Conservation (phyloP, 306 rosid species). For the Echinosophora koreensis region DNA sequence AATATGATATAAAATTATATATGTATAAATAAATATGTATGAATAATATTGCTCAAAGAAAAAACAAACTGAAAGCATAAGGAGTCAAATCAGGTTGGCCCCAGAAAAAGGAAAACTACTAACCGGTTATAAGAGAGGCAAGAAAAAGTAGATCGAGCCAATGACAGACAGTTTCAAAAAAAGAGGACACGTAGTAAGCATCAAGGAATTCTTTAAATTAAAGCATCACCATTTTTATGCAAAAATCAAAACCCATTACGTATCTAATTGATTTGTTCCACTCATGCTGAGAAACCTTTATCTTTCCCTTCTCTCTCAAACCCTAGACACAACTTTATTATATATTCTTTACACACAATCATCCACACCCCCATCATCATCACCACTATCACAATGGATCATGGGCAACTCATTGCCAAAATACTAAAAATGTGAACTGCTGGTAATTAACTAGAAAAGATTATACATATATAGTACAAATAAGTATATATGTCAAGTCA, state of each 20-base stretch:
- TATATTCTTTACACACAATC: constrained; percentile 28
- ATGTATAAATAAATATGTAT: no score
- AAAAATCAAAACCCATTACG: constrained; percentile 49
- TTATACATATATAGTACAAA: neutral
- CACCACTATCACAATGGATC: constrained; percentile 28
- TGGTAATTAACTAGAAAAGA: neutral
- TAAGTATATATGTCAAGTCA: neutral
- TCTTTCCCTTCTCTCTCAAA: constrained; percentile 25
- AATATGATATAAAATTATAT: no score
- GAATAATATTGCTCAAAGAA: neutral
- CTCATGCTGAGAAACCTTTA: constrained; percentile 34
- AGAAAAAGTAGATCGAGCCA: constrained; percentile 36
- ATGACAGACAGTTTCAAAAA: constrained; percentile 29
- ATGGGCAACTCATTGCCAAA: constrained; percentile 29
- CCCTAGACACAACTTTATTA: constrained; percentile 28
- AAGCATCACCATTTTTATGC: constrained; percentile 29
- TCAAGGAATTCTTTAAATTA: constrained; percentile 31
- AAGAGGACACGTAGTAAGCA: constrained; percentile 62
- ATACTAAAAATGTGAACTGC: neutral
- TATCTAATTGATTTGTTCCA: constrained; percentile 51
- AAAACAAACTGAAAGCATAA: constrained; percentile 30
- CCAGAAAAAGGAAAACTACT: constrained; percentile 34
- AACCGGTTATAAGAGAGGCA: constrained; percentile 25
- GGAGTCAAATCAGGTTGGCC: constrained; percentile 51
- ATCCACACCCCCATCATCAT: neutral